These are phyloP conservation scores for Diversispora epigaea DNA, from an alignment of 192 early-diverging fungal genomes.

Conservation along the genomic window DNA sequence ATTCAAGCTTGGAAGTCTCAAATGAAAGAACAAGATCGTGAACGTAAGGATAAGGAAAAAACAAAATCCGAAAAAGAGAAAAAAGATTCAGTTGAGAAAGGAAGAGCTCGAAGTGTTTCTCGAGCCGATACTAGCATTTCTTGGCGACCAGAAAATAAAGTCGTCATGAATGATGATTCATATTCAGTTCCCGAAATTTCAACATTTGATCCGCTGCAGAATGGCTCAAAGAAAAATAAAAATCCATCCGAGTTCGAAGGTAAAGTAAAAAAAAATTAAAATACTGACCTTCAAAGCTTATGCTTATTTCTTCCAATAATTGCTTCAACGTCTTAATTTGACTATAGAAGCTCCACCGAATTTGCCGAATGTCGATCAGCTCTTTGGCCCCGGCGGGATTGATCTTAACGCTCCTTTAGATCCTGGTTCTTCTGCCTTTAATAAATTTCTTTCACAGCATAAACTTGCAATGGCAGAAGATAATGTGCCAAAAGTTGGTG, in stretches of 20 bases:
- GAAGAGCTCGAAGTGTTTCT: constrained; percentile 36
- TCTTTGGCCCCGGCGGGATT: constrained; percentile 47
- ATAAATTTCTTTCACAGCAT: constrained; percentile 51
- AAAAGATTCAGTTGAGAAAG: constrained; percentile 34
- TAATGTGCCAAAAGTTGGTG: constrained; percentile 3
- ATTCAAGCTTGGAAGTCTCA: constrained; percentile 59
- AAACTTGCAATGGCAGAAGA: constrained; percentile 38
- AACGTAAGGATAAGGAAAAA: constrained; percentile 44
- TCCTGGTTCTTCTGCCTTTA: constrained; percentile 40
- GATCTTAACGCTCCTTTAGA: constrained; percentile 39
- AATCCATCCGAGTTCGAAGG: constrained; percentile 2
- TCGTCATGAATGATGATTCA: not conserved
- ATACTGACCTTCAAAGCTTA: too few relatives aligned
- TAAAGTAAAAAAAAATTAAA: not conserved
- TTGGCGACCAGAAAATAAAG: constrained; percentile 42
- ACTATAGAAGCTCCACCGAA: constrained; percentile 18
- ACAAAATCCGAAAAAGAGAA: constrained; percentile 29
- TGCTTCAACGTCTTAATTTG: too few relatives aligned
- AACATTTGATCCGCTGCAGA: constrained; percentile 1
- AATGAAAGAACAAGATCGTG: constrained; percentile 57
- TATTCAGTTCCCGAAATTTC: not conserved
- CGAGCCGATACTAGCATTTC: constrained; percentile 49
- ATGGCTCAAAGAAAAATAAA: constrained; percentile 26
- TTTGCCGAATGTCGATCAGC: constrained; percentile 44
- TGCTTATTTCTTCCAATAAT: too few relatives aligned